Base-by-base conservation (phyloP, 169 alveolate genomes). In the Plasmodium vivax region DNA sequence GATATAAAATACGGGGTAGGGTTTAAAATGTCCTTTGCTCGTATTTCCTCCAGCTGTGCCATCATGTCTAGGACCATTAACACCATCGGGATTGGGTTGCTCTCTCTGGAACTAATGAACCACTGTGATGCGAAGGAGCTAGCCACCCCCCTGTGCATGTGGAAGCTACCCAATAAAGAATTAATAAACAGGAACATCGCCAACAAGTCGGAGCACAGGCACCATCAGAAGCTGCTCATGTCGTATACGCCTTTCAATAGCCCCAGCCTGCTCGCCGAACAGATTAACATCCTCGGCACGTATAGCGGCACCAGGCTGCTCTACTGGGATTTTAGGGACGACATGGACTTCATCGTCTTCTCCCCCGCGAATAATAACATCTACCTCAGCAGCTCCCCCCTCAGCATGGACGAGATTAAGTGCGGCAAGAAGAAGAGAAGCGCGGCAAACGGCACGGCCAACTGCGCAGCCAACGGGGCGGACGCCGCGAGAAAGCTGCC, bases 101-200 rank as follows among this genome's bases (percentile, higher is more conserved):
- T 98, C 54, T 96, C 98, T 8, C 84, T 96, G 82, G 98, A 97
- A 71, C 96, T 97, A 75, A 95, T 96, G 97, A 91, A 94, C 41
- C 97, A 96, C 81, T 96, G 97, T 90, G 97, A 96, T 82, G 96
- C 97, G 16, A 92, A 96, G 41, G 98, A 96, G 51, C 80, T 96
- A 92, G 96, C 97, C 30, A 96, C 97, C 9, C 97, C 97, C 12
- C 91, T 97, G 95, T 97, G 98, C 84, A 97, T 97, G 98, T 97
- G 98, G 98, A 95, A 97, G 51, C 95, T 97, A 85, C 98, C 98
- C 6, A 96, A 97, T 94, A 97, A 97, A 96, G 98, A 97, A 93
- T 96, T 97, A 71, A 97, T 97, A 82, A 96, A 96, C 84, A 93
- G 97, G 54, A 97, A 96, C 77, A 97, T 97, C 47, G 96, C 98